phyloP scores from a whole-genome alignment of 2,329 filamentous ascomycete genomes.

The Fusarium longipes region DNA sequence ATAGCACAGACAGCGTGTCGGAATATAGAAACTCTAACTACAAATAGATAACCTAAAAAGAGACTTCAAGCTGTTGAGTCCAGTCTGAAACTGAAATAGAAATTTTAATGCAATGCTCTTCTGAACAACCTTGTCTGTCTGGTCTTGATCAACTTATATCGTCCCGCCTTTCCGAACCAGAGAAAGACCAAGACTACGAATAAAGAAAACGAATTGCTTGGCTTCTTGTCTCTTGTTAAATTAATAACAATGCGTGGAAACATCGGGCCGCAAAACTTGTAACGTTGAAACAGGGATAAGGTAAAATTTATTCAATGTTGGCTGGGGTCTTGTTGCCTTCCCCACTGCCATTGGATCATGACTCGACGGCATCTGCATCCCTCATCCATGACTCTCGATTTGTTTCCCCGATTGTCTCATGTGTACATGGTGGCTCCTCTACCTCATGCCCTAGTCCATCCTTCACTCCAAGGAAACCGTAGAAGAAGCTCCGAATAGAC shows the following conservation, averaged over 20 bases:
- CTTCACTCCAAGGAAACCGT: background rate
- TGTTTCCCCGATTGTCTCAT: background rate
- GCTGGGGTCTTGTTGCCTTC: background rate
- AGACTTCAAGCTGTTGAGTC: background rate
- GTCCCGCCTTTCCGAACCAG: background rate
- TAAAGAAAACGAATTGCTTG: background rate
- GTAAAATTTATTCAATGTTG: slow-evolving; percentile 10
- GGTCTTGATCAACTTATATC: background rate
- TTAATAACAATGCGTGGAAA: background rate
- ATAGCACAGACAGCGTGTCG: no score
- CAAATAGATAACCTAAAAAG: background rate
- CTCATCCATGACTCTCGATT: slow-evolving; percentile 11
- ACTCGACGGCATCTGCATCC: background rate
- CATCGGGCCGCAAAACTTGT: slow-evolving; percentile 10
- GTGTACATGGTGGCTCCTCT: background rate
- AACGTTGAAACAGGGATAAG: slow-evolving; percentile 17
- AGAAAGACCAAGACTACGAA: background rate
- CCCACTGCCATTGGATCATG: background rate
- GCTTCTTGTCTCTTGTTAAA: background rate
- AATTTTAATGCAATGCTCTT: background rate
- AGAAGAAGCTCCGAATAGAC: background rate
- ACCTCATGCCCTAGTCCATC: background rate
- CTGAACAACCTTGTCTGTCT: background rate
- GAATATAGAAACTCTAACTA: background rate
- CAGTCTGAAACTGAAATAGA: background rate